These are phyloP conservation scores for Amauroascus niger DNA, from an alignment of 2,329 filamentous ascomycete species.

Conservation along the genomic window DNA sequence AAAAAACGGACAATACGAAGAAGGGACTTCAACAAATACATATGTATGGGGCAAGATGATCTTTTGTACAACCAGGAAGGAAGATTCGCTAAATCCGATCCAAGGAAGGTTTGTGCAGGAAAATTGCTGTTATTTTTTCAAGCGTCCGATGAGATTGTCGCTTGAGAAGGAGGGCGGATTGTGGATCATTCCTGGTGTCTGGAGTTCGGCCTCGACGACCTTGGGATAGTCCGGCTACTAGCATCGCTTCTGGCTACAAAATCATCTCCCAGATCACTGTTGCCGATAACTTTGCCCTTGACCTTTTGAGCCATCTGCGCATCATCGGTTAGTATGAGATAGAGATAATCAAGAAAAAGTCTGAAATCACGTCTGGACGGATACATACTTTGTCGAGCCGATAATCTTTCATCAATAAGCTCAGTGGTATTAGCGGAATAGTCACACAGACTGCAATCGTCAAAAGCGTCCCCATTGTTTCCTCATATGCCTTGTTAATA, in stretches of 20 bases:
- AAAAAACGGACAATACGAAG: background rate
- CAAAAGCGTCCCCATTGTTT: conserved; percentile 53
- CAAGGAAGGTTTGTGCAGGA: background rate
- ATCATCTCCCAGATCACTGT: conserved; percentile 9
- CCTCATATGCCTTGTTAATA: conserved; percentile 55
- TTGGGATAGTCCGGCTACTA: background rate
- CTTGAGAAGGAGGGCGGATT: background rate
- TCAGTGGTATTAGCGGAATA: conserved; percentile 49
- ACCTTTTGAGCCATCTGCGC: conserved; percentile 15
- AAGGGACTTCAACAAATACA: background rate
- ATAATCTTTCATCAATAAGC: conserved; percentile 50
- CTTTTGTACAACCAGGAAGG: background rate
- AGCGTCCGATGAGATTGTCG: no score
- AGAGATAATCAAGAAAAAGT: background rate
- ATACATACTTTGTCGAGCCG: conserved; percentile 42
- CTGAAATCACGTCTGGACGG: background rate
- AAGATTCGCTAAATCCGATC: background rate
- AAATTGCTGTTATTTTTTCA: background rate
- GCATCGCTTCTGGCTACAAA: background rate
- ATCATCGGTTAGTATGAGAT: conserved; percentile 4
- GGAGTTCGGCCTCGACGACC: background rate
- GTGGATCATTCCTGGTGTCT: background rate
- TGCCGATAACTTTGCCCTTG: conserved; percentile 15
- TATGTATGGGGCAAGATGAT: background rate
- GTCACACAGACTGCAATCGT: conserved; percentile 46